These are phyloP conservation scores for Bassia scoparia DNA, from an alignment of 148 eudicot species.

Conservation along the genomic window DNA sequence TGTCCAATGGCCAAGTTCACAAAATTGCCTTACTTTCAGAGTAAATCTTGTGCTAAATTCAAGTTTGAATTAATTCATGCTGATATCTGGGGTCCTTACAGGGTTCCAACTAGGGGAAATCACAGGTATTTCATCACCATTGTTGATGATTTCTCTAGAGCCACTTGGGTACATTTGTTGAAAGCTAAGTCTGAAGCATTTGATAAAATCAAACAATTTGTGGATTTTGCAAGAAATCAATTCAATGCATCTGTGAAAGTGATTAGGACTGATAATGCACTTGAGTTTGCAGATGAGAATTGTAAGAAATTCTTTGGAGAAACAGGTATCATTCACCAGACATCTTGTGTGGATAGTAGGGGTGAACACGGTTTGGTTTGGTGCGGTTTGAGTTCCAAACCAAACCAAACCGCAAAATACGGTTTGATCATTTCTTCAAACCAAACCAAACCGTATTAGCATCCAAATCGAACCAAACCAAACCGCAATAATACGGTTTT, in stretches of 20 bases:
- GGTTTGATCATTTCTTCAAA: too few species aligned
- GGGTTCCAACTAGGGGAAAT: neutral
- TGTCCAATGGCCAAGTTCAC: neutral
- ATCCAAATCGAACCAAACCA: too few species aligned
- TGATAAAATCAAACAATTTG: neutral
- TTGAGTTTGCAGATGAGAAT: neutral
- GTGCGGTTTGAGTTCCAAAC: too few species aligned
- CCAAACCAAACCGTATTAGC: too few species aligned
- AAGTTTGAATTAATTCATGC: slow-evolving; percentile 1
- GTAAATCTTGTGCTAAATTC: neutral
- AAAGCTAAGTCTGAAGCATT: neutral
- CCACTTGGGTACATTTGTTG: neutral
- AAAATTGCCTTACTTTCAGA: neutral
- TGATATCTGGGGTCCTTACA: neutral
- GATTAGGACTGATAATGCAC: neutral
- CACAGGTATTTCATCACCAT: neutral
- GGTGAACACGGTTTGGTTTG: too few species aligned
- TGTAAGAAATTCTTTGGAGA: too few species aligned
- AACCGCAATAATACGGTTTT: too few species aligned
- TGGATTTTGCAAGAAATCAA: neutral
- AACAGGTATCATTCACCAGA: too few species aligned
- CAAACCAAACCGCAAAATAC: too few species aligned
- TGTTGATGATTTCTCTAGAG: slow-evolving; percentile 8
- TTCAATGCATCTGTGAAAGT: neutral
- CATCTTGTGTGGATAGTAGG: neutral